Conservation (phyloP, 202 grass and related monocot species). For the Hordeum pubiflorum region DNA sequence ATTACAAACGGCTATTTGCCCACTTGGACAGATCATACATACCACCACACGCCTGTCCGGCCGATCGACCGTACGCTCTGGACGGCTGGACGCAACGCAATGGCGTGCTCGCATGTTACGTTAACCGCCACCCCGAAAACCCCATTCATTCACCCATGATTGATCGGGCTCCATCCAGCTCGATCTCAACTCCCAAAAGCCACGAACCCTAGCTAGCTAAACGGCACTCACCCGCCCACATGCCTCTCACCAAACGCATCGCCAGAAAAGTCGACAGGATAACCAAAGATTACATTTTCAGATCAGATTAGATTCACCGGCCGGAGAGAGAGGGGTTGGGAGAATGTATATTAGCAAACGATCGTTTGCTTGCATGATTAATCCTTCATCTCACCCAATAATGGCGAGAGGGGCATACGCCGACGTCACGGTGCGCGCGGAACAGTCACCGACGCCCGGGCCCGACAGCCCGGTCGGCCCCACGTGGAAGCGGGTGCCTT, state of each 20-base stretch:
- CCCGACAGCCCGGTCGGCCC: neutral
- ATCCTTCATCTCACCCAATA: constrained; percentile 12
- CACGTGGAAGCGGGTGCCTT: constrained; percentile 16
- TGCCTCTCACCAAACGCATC: constrained; percentile 32
- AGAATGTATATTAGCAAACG: neutral
- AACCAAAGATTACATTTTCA: neutral
- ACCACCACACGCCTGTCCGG: neutral
- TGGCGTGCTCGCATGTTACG: neutral
- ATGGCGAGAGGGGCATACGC: neutral
- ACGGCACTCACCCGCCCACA: constrained; percentile 16
- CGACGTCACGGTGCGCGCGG: too few species aligned
- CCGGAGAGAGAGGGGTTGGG: too few species aligned
- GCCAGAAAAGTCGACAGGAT: neutral
- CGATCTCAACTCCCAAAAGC: constrained; percentile 17
- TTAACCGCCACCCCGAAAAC: neutral
- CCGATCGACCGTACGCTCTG: neutral
- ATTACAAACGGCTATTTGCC: neutral
- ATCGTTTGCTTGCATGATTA: constrained; percentile 18
- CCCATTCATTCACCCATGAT: neutral
- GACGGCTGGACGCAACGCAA: too few species aligned
- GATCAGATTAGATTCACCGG: neutral
- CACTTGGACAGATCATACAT: neutral
- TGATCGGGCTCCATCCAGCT: constrained; percentile 9
- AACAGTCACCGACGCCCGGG: neutral
- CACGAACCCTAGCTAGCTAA: neutral